These are phyloP conservation scores for Penicillium glabrum DNA, from an alignment of 2,329 filamentous ascomycete genomes.

Conservation along the genomic window DNA sequence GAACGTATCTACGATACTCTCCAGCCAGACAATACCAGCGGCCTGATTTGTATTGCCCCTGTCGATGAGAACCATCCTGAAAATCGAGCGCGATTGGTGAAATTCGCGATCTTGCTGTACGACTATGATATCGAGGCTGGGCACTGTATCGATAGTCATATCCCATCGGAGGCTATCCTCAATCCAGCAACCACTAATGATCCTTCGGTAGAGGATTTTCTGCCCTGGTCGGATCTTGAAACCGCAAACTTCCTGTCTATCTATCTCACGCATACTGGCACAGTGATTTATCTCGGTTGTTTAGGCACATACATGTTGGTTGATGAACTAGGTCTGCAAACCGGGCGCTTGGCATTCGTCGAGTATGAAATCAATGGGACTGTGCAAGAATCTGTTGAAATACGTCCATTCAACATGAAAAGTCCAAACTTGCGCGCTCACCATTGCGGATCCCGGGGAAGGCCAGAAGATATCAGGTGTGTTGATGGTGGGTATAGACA, in stretches of 20 bases:
- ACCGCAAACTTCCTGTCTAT: slow-evolving; percentile 1
- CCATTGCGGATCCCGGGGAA: neutral
- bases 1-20: slow-evolving; percentile 5
- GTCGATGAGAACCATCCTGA: slow-evolving; percentile 1
- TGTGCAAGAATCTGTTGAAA: neutral
- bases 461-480: neutral
- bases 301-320: slow-evolving; percentile 3
- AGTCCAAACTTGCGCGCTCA: neutral
- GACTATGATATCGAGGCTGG: slow-evolving; percentile 6
- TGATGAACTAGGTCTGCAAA: slow-evolving; percentile 4
- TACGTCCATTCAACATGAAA: slow-evolving; percentile 4
- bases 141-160: slow-evolving; percentile 3
- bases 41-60: slow-evolving; percentile 4
- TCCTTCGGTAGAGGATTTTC: slow-evolving; percentile 5
- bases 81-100: slow-evolving; percentile 5
- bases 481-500: slow-evolving; percentile 1
- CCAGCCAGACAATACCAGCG: neutral
- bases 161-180: slow-evolving; percentile 3
- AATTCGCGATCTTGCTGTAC: slow-evolving; percentile 5
- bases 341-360: slow-evolving; percentile 1
- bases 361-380: slow-evolving; percentile 3
- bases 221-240: neutral
- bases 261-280: slow-evolving; percentile 6
- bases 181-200: slow-evolving; percentile 5
- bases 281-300: neutral